Base-by-base conservation (phyloP, 768 basidiomycete species). In the Podaxis sp. region DNA sequence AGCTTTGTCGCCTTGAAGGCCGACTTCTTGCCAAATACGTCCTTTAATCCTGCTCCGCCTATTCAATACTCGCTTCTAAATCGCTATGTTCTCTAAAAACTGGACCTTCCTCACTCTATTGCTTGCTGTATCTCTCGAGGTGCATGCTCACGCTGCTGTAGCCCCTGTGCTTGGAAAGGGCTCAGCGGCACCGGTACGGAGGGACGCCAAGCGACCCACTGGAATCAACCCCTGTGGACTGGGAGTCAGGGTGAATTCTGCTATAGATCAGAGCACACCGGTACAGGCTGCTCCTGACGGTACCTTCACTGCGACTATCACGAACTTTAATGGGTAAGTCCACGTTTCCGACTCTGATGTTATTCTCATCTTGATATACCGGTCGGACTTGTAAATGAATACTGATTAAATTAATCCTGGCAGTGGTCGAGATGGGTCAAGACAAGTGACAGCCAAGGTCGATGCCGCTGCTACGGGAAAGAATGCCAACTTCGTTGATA, bases 321-420 rank as follows among this genome's bases (percentile, higher is more conserved):
- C 71, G 49, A 77, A 81, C 71, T 84, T 84, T 68, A 84, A 84
- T 63, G 75, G 63, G 84, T 84, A 67, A 52, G 77, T 69, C 33
- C 33, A 33, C 33, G 2, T 33, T 33, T 33, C n/a, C 17, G 11
- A n/a, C 28, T 19, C 48, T 5, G 17, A 12, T 39, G 22, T 28
- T 49, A 61, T 13, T 11, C 24, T 65, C 61, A 33, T 54, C 36
- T 61, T 13, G 39, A 51, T n/a, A 15, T 38, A 56, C 39, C 12
- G 3, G 8, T 28, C 52, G 52, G 52, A 33, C 7, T 53, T 53
- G 4, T 33, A 12, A 28, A 30, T 15, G 26, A 28, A 3, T 53
- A 15, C 19, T 30, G 9, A 39, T 33, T 40, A 19, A 11, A 22
- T 51, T 52, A n/a, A 51, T 52, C 40, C 19, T 53, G 48, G 28